Evolutionary conservation across 2,329 filamentous ascomycete species (phyloP), one percentile per base, ranked within the genome.

Genomic region (Fusarium kyushuense): DNA sequence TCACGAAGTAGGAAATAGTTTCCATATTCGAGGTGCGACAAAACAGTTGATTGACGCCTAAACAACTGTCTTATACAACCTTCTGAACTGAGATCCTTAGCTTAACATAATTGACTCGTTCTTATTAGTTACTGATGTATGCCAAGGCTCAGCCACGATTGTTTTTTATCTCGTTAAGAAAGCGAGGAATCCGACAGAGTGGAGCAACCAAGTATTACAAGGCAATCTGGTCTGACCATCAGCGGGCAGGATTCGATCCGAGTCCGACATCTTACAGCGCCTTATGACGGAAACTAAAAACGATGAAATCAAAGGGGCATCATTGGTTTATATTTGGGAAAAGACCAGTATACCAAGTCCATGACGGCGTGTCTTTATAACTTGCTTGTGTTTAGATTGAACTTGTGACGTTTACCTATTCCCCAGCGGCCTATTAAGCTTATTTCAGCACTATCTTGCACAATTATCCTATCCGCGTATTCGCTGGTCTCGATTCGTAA

Each of bases 241-340:
- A 41, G 49, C 69, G 65, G 69, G 47, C 42, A 53, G 41, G 36
- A 57, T 25, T 56, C 49, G 35, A 60, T 53, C 69, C 68, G 62
- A 71, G 46, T 43, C 65, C 69, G 55, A 71, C 21, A 21, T 52
- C 47, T 70, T 52, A 70, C 52, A 27, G 33, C 19, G 21, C 41
- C 36, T 42, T 48, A 42, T 48, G 23, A 36, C 40, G 52, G 65
- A 63, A 58, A 49, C 63, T 41, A 57, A 42, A 30, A 48, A 57
- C n/a, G 35, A 57, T 57, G 42, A 58, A 51, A 56, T 56, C 52
- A 59, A 42, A 29, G 30, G 25, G 25, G 29, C 38, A 33, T 42
- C 19, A 71, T 71, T 71, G 65, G 68, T 25, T 41, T 21, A 41
- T n/a, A n/a, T 21, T 12, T 38, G 38, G 38, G 48, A 61, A 61